A percentile compares a stretch with the other conserved stretches of the same genome.
These are phyloP conservation scores for Fusarium sp. DNA, from an alignment of 2,329 filamentous ascomycete genomes.

Conservation along the genomic window DNA sequence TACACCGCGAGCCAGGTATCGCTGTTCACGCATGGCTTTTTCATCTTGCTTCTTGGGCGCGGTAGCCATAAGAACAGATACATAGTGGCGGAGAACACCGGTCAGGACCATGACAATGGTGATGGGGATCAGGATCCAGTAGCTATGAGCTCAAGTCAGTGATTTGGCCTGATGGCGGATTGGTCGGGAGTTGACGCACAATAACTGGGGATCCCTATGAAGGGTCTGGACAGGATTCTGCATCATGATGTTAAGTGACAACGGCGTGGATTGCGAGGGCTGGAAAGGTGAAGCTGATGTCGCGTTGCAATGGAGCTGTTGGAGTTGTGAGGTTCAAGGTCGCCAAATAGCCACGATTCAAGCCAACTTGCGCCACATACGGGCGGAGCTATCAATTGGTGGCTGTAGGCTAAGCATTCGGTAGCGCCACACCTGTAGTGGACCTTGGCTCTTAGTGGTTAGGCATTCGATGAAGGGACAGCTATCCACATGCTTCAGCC, in stretches of 20 bases:
- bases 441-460: slow-evolving; percentile 13
- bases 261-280: slow-evolving; percentile 20
- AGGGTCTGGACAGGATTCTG: slow-evolving; percentile 92
- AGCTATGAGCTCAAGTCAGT: slow-evolving; percentile 68
- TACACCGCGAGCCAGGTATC: slow-evolving; percentile 85
- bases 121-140: slow-evolving; percentile 99
- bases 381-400: slow-evolving; percentile 23
- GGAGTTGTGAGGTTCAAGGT: slow-evolving; percentile 35
- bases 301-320: slow-evolving; percentile 34
- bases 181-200: slow-evolving; percentile 71
- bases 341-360: slow-evolving; percentile 44
- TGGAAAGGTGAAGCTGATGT: slow-evolving; percentile 24
- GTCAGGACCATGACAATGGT: slow-evolving; percentile 98
- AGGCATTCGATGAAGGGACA: slow-evolving; percentile 38
- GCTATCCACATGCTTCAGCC: slow-evolving; percentile 44
- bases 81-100: slow-evolving; percentile 95
- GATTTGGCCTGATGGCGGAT: slow-evolving; percentile 4
- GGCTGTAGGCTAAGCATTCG: slow-evolving; percentile 10
- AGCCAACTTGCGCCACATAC: slow-evolving; percentile 31
- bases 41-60: slow-evolving; percentile 86
- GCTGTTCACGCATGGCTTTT: slow-evolving; percentile 85
- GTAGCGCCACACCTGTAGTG: slow-evolving; percentile 30
- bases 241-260: slow-evolving; percentile 71
- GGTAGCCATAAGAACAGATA: slow-evolving; percentile 87
- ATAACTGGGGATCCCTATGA: slow-evolving; percentile 96